Evolutionary conservation across 192 early-diverging fungal genomes (phyloP).

Genomic region (Geranomyces variabilis): DNA sequence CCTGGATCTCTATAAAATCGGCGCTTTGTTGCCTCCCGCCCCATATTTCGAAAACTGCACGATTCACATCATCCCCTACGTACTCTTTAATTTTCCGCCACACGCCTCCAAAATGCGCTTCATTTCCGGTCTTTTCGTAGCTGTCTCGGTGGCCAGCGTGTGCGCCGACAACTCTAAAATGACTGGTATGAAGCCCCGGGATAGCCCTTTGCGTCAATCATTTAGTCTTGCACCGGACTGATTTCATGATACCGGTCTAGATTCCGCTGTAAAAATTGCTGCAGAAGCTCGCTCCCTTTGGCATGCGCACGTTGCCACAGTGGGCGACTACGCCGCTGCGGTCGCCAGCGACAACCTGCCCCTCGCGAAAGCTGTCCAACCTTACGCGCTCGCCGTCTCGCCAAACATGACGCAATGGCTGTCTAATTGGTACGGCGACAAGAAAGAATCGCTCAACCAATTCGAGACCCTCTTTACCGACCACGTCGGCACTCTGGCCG

Average conservation of each 20-base stretch:
- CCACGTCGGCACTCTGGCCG: constrained; percentile 8
- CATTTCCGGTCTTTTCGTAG: constrained; percentile 3
- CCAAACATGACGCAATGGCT: constrained; percentile 19
- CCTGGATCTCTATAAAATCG: too few relatives aligned
- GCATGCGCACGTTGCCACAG: constrained; percentile 17
- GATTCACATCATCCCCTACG: too few relatives aligned
- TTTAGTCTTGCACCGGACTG: neutral
- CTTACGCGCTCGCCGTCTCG: constrained; percentile 2
- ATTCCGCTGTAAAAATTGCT: constrained; percentile 11
- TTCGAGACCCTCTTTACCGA: constrained; percentile 16
- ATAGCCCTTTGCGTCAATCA: neutral
- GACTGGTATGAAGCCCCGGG: neutral
- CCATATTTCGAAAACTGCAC: too few relatives aligned
- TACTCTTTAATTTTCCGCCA: too few relatives aligned
- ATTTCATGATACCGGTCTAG: neutral
- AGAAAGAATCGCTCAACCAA: neutral
- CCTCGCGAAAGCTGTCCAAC: constrained; percentile 22
- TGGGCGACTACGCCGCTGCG: constrained; percentile 15
- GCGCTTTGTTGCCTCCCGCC: too few relatives aligned
- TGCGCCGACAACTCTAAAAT: neutral
- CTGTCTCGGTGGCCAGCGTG: constrained; percentile 6
- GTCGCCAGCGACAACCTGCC: constrained; percentile 19
- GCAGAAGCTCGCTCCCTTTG: constrained; percentile 22
- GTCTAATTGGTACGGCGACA: constrained; percentile 10
- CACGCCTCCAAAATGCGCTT: neutral